These are phyloP conservation scores for Leishmania amazonensis DNA, from an alignment of 208 protist genomes.

Conservation along the genomic window DNA sequence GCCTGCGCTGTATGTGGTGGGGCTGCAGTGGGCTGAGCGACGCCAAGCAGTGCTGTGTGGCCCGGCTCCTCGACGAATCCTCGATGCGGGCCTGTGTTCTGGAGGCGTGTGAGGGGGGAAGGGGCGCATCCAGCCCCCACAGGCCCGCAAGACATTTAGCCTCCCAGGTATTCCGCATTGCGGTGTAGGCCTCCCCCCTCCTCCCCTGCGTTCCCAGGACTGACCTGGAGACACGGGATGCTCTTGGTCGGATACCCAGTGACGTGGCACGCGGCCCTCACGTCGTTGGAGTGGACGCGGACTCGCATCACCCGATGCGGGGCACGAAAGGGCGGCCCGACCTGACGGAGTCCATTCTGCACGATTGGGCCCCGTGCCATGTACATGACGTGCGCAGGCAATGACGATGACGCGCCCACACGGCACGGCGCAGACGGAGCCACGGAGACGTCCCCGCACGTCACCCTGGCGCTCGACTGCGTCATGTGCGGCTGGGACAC, in stretches of 20 bases:
- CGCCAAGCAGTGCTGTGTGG: not conserved
- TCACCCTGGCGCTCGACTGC: too few relatives aligned
- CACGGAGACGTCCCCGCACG: not conserved
- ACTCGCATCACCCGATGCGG: not conserved
- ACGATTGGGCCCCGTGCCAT: not conserved
- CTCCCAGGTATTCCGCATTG: not conserved
- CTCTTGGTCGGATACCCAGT: not conserved
- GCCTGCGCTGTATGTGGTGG: not conserved
- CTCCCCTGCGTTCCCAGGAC: not conserved
- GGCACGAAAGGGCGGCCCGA: not conserved
- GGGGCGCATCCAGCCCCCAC: not conserved
- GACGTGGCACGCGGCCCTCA: not conserved
- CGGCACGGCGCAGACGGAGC: too few relatives aligned
- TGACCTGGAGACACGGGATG: too few relatives aligned
- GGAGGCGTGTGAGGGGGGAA: too few relatives aligned
- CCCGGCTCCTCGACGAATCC: not conserved
- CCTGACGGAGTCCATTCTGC: too few relatives aligned
- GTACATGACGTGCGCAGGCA: too few relatives aligned
- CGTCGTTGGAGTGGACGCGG: not conserved
- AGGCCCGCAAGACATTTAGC: not conserved
- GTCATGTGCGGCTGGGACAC: too few relatives aligned
- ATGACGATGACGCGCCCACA: not conserved
- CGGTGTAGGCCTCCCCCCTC: too few relatives aligned
- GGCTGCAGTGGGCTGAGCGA: not conserved
- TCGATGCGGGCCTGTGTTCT: too few relatives aligned